Evolutionary conservation across 2,329 filamentous ascomycete genomes (phyloP).

Genomic region (Diatrype stigma): DNA sequence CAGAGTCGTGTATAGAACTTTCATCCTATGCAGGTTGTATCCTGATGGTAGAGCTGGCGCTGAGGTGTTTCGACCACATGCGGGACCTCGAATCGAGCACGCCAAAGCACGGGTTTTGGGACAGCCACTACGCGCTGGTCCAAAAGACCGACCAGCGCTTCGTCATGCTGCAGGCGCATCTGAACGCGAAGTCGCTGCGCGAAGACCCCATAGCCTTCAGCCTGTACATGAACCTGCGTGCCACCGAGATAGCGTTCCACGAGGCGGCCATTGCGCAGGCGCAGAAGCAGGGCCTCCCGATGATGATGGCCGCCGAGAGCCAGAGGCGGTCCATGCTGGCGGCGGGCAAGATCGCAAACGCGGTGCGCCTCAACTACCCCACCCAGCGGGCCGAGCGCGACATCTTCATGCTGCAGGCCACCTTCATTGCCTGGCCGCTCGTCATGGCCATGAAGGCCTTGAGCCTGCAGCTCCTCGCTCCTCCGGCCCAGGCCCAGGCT

Average conservation of each 20-base stretch:
- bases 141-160: conserved; percentile 6
- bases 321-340: conserved; percentile 5
- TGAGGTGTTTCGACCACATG: conserved; percentile 8
- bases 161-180: conserved; percentile 7
- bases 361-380: conserved; percentile 7
- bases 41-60: conserved; percentile 8
- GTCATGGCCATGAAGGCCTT: conserved; percentile 25
- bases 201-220: conserved; percentile 10
- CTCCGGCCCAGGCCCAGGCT: neutral
- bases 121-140: conserved; percentile 6
- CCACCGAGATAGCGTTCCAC: conserved; percentile 7
- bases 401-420: conserved; percentile 8
- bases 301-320: conserved; percentile 5
- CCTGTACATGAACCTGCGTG: conserved; percentile 9
- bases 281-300: conserved; percentile 7
- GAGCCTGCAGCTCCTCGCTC: neutral
- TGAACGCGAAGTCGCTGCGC: conserved; percentile 7
- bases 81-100: neutral
- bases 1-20: neutral
- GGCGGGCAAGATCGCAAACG: conserved; percentile 10
- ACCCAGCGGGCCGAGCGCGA: conserved; percentile 3
- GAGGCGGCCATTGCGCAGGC: conserved; percentile 9
- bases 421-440: conserved; percentile 10
- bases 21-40: conserved; percentile 9
- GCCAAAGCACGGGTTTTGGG: conserved; percentile 14